phyloP scores from a whole-genome alignment of 805 yeast genomes.

The Diddensiella transvaalensis region DNA sequence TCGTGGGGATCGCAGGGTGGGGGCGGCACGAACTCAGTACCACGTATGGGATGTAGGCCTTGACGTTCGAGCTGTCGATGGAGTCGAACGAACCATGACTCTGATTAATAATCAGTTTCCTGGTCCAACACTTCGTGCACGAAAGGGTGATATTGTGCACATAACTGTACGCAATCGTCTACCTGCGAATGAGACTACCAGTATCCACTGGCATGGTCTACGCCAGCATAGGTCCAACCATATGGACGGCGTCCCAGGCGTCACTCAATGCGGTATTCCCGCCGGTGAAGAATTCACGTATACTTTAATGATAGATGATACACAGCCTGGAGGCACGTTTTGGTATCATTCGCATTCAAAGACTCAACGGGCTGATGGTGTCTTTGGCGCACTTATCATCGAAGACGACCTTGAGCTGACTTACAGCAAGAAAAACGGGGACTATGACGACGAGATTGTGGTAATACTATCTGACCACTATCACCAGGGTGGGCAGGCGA shows the following conservation, averaged over 20 bases:
- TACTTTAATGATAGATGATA: slow-evolving; percentile 36
- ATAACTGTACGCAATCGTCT: slow-evolving; percentile 39
- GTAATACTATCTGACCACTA: slow-evolving; percentile 42
- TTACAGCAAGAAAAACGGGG: slow-evolving; percentile 24
- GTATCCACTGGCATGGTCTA: slow-evolving; percentile 54
- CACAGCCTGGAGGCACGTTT: slow-evolving; percentile 43
- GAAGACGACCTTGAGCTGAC: slow-evolving; percentile 10
- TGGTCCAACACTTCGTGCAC: slow-evolving; percentile 45
- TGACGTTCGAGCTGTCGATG: slow-evolving; percentile 12
- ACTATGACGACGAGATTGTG: slow-evolving; percentile 32
- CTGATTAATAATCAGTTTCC: slow-evolving; percentile 47
- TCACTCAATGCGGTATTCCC: slow-evolving; percentile 49
- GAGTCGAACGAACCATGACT: slow-evolving; percentile 32
- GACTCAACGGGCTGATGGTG: slow-evolving; percentile 47
- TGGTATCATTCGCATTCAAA: slow-evolving; percentile 55
- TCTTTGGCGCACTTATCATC: slow-evolving; percentile 43
- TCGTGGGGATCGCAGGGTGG: background rate
- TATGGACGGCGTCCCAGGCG: slow-evolving; percentile 50
- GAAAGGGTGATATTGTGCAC: slow-evolving; percentile 37
- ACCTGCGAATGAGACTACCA: slow-evolving; percentile 32
- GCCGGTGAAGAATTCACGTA: slow-evolving; percentile 49
- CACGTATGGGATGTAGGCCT: background rate
- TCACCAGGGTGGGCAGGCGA: slow-evolving; percentile 34
- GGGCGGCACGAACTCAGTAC: background rate
- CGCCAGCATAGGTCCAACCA: slow-evolving; percentile 43